Base-by-base conservation (phyloP, 352 stramenopile species). In the Globisporangium solare region DNA sequence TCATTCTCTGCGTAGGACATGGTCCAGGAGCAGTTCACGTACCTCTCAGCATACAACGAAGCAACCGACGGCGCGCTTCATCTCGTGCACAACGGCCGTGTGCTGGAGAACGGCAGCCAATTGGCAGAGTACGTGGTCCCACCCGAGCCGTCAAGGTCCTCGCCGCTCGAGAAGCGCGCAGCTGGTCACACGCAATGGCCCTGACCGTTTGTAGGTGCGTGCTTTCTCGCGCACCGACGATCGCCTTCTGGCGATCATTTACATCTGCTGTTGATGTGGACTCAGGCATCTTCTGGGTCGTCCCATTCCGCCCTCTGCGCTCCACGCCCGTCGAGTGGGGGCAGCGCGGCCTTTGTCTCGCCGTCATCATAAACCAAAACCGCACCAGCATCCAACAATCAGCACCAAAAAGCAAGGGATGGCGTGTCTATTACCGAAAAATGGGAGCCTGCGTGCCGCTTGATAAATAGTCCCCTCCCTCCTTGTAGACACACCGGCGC, bases 241-340 rank as follows among this genome's bases (percentile, higher is more conserved):
- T 35, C 5, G 10, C 5, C 27, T 35, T 35, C 27, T 35, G 27
- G 10, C 27, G 7, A 35, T 18, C 49, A 14, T 8, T 15, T 10
- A 11, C 3, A 11, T 20, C 13, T 15, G n/a, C 12, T 20, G 6
- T 13, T 6, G 10, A 35, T 4, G 27, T 7, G 45, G 21, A 0
- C 0, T 1, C 22, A 88, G 78, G 79, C 21, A 81, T 89, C 56
- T 56, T 89, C 27, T 89, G 76, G 74, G 71, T 88, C 24, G 51
- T 85, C 10, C 76, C 76, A 1, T 87, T 82, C 57, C 70, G 73
- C 5, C 48, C 64, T n/a, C 51, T 56, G 43, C 62, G 65, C 2
- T 64, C 60, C 13, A 54, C 62, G 6, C 56, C 57, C 10, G 46
- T 70, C 54, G 67, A 53, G 37, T 58, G 62, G 64, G n/a, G 64